Evolutionary conservation across 805 yeast genomes (phyloP), one percentile per base, ranked within the genome.

Genomic region (Kuraishia floccosa): DNA sequence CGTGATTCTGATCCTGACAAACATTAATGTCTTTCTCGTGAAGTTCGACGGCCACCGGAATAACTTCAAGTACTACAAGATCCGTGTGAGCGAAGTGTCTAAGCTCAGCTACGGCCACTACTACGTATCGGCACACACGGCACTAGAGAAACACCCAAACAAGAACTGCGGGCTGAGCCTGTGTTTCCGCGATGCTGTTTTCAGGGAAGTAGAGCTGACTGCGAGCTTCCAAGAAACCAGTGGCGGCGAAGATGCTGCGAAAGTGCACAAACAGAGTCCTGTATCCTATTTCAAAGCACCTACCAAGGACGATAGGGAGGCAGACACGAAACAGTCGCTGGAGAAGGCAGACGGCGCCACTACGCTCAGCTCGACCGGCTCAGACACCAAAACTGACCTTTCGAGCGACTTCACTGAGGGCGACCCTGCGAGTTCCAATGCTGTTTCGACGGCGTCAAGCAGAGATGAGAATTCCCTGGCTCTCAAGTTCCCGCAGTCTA

Each of bases 31-130:
- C 9, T 46, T 44, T 31, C 37, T 52, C 6, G 44, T 49, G 9
- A 39, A 42, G 14, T 46, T 42, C 28, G 43, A 39, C 21, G 33
- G 41, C 2, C 28, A 31, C 6, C 24, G 31, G 5, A 45, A 42
- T 9, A 40, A 42, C 12, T 34, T 52, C 13, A 24, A 35, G 20
- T 27, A 44, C 11, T 31, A 47, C 28, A 32, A 33, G 21, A 18
- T 48, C 12, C 32, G 42, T 14, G 43, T 39, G 7, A 34, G 45
- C 17, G 35, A 39, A 18, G 35, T 47, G 18, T 31, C 29, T 19
- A 37, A 31, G 10, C 16, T 62, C 23, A 43, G 46, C 17, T 54
- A 55, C 35, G 63, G 63, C 14, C 40, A 39, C 20, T 48, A 38
- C 29, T 42, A 39, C 31, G 21, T 33, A 6, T 37, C 40, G 18